Conservation (phyloP, 352 stramenopile genomes). For the Globisporangium uncinulatum region DNA sequence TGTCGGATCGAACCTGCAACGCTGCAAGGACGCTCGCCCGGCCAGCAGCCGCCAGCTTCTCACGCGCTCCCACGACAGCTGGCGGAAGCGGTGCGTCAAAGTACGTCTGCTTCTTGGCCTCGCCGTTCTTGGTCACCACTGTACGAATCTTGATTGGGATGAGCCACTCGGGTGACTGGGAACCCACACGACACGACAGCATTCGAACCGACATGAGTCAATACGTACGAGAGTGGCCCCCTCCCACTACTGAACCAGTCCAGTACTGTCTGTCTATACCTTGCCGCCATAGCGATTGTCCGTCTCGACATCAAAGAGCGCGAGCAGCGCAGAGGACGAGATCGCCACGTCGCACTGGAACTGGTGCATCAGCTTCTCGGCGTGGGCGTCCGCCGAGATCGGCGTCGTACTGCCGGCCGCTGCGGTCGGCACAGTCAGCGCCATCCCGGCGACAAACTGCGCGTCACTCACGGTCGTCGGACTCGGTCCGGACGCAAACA, state of each 20-base stretch:
- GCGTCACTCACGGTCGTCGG: conserved; percentile 10
- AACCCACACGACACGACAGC: neutral
- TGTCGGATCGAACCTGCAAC: conserved; percentile 21
- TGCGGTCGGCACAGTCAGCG: conserved; percentile 4
- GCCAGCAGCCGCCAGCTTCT: conserved; percentile 26
- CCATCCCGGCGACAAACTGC: conserved; percentile 6
- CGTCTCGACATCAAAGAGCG: conserved; percentile 61
- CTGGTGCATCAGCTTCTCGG: conserved; percentile 54
- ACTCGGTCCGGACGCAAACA: conserved; percentile 24
- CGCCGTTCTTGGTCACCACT: conserved; percentile 19
- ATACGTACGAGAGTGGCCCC: too few relatives aligned
- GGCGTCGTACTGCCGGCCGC: conserved; percentile 6
- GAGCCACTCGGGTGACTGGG: conserved; percentile 35
- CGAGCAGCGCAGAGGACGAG: conserved; percentile 54
- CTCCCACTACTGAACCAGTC: neutral
- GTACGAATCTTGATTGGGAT: conserved; percentile 55
- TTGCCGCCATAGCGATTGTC: conserved; percentile 16
- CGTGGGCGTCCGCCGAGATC: conserved; percentile 55
- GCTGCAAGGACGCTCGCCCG: conserved; percentile 17
- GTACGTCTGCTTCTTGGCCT: conserved; percentile 42
- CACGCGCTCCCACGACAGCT: conserved; percentile 20
- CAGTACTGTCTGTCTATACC: neutral
- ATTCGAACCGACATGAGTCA: too few relatives aligned
- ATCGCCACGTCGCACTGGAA: conserved; percentile 70
- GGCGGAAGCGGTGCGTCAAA: conserved; percentile 41